Evolutionary conservation across 2,329 filamentous ascomycete species (phyloP), one percentile per base, ranked within the genome.

Genomic region (Neophaeococcomyces aloes): DNA sequence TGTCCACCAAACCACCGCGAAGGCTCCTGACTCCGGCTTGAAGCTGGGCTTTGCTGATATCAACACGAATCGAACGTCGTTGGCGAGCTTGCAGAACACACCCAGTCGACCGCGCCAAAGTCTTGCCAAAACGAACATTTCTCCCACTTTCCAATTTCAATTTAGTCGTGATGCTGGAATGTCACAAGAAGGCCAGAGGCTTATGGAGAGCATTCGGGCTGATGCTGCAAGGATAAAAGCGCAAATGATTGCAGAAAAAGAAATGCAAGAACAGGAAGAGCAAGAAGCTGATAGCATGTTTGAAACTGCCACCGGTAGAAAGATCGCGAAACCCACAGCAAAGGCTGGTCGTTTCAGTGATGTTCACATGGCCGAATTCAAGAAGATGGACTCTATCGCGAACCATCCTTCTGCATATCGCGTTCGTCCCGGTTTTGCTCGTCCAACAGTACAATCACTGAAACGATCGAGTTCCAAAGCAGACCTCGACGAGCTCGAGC

Each of bases 381-480:
- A 86, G 65, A 96, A 94, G 70, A 95, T 96, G 89, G 87, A 94
- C 60, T 95, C 88, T 2, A 95, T 96, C 58, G 85, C 79, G 33
- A 81, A 81, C 49, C 88, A 95, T 60, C 73, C 86, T 7, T 94
- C 88, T 8, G 76, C 81, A 13, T 91, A 72, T 66, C 53, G 77
- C 68, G 59, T 64, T 63, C 40, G 66, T 59, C 54, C 68, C 57
- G 56, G 70, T 42, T 63, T 61, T 39, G 61, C 64, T 49, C 59
- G 64, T 48, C 57, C 62, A 15, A 61, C 62, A 13, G 56, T 52
- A 15, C 65, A 66, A 46, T 60, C 62, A 8, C 60, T 75, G 37
- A 75, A 75, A 59, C 65, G 72, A 29, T 70, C 66, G 39, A 67
- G 67, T 49, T 75, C 72, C 5, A 81, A 83, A 64, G 77, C 80